Base-by-base conservation (phyloP, 1,284 basidiomycete genomes). In the Boletus albobrunnescens region DNA sequence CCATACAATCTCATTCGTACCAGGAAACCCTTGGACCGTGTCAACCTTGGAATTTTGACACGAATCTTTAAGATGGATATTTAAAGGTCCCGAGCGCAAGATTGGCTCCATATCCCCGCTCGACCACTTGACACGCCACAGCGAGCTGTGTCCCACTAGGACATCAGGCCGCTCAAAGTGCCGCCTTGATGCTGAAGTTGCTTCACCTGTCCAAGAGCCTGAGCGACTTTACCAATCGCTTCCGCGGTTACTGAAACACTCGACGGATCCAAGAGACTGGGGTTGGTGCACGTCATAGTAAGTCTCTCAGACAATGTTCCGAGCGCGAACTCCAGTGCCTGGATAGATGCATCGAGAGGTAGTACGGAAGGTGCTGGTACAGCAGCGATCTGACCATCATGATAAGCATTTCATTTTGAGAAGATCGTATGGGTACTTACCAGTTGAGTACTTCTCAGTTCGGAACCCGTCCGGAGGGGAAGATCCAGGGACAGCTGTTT, bases 191-290 rank as follows among this genome's bases (percentile, higher is more conserved):
- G 65, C 51, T 79, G 77, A 41, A 88, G 65, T 51, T 81, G 72
- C 50, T 74, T 78, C 43, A 86, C 75, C 48, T 82, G 74, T 7
- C 67, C 65, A 47, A 89, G 67, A 10, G 86, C 84, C 53, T 79
- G 74, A 3, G 79, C 73, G 12, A 84, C 79, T 59, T 81, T 85
- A 37, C 69, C 65, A 37, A 90, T 84, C 2, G 84, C 78, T 51
- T 88, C 84, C n/a, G 86, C 84, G 4, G 78, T 80, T 38, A 71
- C 68, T 22, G 73, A 76, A 43, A 90, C 76, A 14, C 74, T 68
- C 16, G 56, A 46, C 19, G 74, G 71, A 56, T 88, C 82, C 41
- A 77, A 36, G 23, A 66, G 50, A 38, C 53, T 53, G 6, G 69
- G 55, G 36, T 63, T 67, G 24, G 64, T 63, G 6, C 79, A 71